Evolutionary conservation across 768 basidiomycete genomes (phyloP), one percentile per base, ranked within the genome.

Genomic region (Cantharellus anzutake): DNA sequence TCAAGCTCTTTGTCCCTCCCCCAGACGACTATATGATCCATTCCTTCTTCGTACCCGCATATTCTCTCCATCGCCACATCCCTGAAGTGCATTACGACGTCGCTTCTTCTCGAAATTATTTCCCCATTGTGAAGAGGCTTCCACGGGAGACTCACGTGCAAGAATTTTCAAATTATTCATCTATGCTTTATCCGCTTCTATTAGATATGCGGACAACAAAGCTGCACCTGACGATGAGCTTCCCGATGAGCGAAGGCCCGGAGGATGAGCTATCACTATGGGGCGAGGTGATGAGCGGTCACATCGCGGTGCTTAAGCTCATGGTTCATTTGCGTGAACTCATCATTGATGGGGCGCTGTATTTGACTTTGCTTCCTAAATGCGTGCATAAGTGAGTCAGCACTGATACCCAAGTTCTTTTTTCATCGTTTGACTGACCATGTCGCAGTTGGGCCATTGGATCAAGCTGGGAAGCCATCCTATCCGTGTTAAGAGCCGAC

Each of bases 251-350:
- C 11, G 52, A 38, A 35, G 34, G 52, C 34, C 14, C 44, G 44
- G 44, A 48, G 20, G 52, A 55, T 11, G 52, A 55, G 11, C 11
- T 11, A 37, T 14, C 52, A 2, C 34, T 61, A 11, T 61, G 61
- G 61, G 42, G 51, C 20, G 61, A 61, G 35, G 35, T 59, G 14
- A 60, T 61, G 40, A 58, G 42, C 35, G 61, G 61, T 16, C 61
- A 61, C n/a, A 41, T 61, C n/a, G 57, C 61, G 3, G 61, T 58
- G 39, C 41, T 61, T 44, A 59, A 56, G 41, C 56, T 61, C 55
- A 59, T 61, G 61, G 50, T 41, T n/a, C 34, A 61, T 60, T 41
- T 61, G 44, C 29, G 39, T 51, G 48, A 61, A 39, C 41, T 61
- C 4, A 55, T 60, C 58, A 52, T 61, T 29, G 61, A 61, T 42